These are phyloP conservation scores for Eucalyptus tenuipes DNA, from an alignment of 345 rosid genomes.

Conservation along the genomic window DNA sequence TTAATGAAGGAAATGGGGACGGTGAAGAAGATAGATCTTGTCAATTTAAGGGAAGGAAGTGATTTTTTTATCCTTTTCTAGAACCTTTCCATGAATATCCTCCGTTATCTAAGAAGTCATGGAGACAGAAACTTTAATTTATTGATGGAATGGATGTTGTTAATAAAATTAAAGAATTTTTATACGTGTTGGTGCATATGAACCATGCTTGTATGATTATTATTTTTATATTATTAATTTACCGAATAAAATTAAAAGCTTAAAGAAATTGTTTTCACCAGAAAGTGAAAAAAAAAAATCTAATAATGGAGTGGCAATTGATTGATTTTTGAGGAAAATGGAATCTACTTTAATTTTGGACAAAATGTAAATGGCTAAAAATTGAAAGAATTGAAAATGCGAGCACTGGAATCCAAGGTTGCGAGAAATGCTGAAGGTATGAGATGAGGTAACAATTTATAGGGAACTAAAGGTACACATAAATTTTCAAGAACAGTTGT, in stretches of 20 bases:
- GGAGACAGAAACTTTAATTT: accelerated
- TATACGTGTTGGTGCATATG: background rate
- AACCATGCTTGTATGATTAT: background rate
- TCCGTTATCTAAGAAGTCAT: accelerated
- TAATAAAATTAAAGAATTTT: background rate
- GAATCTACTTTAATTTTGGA: background rate
- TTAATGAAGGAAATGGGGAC: background rate
- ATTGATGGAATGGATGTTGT: accelerated
- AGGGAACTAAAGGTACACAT: background rate
- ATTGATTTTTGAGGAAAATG: background rate
- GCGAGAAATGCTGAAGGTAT: background rate
- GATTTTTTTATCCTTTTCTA: background rate
- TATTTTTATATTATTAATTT: background rate
- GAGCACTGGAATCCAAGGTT: background rate
- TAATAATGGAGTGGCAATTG: background rate
- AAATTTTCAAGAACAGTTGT: background rate
- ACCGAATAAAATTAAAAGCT: background rate
- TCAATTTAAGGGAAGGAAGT: background rate
- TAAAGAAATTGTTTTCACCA: background rate
- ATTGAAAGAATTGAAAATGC: background rate
- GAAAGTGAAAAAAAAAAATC: background rate
- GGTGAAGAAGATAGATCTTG: background rate
- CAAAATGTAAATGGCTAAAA: background rate
- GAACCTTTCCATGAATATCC: background rate
- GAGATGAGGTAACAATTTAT: background rate